Conservation (phyloP, 345 rosid species). For the Eucalyptus virginea region DNA sequence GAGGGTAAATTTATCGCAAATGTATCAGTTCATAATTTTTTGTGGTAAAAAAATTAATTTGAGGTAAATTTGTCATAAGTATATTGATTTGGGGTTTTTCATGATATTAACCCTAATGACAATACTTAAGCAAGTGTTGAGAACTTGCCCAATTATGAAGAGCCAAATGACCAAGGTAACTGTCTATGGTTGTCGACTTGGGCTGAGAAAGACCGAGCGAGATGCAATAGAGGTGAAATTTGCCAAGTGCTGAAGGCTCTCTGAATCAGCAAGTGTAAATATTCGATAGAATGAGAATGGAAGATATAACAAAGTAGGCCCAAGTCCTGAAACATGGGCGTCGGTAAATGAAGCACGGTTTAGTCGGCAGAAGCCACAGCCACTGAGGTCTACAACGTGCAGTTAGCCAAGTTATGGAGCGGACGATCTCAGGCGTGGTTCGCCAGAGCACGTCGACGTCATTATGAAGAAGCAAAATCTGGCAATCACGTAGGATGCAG, state of each 20-base stretch:
- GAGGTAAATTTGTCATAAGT: rapidly evolving
- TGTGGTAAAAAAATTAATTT: rapidly evolving
- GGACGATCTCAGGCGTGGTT: not conserved
- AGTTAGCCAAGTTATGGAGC: not conserved
- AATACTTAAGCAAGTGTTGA: no score
- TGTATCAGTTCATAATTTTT: rapidly evolving
- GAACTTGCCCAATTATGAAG: not conserved
- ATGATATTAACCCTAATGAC: no score
- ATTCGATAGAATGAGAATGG: not conserved
- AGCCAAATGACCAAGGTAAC: not conserved
- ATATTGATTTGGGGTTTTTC: rapidly evolving
- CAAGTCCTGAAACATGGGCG: not conserved
- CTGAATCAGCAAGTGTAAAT: not conserved
- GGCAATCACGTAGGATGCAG: no score
- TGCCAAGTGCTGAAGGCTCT: not conserved
- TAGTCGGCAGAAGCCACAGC: not conserved
- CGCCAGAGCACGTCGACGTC: not conserved
- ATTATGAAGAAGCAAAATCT: not conserved
- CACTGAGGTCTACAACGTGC: rapidly evolving
- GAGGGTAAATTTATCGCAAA: rapidly evolving
- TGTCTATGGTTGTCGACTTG: not conserved
- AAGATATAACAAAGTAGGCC: not conserved
- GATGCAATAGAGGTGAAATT: not conserved
- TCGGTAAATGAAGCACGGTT: not conserved
- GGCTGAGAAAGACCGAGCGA: not conserved